Evolutionary conservation across 768 basidiomycete species (phyloP).

Genomic region (Paxillus rubicundulus): DNA sequence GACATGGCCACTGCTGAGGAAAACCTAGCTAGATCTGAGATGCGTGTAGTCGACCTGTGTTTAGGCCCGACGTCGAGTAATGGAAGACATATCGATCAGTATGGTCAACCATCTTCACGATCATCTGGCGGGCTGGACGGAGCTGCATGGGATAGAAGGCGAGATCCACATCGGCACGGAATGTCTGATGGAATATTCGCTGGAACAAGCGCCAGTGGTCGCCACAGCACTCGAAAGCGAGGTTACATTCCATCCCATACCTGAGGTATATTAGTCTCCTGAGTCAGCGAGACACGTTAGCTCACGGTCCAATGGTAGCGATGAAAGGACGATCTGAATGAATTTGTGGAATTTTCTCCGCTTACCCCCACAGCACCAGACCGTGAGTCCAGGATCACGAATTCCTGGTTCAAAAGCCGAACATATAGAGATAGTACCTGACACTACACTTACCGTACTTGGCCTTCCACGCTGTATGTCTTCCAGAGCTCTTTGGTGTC

Average conservation of each 20-base stretch:
- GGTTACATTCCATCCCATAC: constrained; percentile 13
- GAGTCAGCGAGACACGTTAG: background rate
- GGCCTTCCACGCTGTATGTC: constrained; percentile 15
- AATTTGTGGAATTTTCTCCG: constrained; percentile 44
- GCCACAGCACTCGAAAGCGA: constrained; percentile 11
- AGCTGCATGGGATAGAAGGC: constrained; percentile 9
- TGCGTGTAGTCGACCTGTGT: background rate
- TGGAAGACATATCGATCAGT: background rate
- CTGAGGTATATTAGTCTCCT: background rate
- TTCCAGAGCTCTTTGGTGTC: constrained; percentile 11
- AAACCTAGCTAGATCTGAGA: background rate
- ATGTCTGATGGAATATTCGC: constrained; percentile 17
- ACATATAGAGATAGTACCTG: constrained; percentile 41
- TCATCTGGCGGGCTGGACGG: constrained; percentile 6
- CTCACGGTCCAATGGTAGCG: constrained; percentile 17
- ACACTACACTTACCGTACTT: constrained; percentile 14
- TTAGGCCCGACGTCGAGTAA: background rate
- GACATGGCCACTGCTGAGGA: background rate
- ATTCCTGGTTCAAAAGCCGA: constrained; percentile 42
- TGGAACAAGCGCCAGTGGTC: constrained; percentile 10
- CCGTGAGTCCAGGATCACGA: constrained; percentile 45
- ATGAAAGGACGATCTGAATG: constrained; percentile 50
- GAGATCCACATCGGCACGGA: background rate
- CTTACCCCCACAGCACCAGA: constrained; percentile 41
- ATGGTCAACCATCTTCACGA: constrained; percentile 5